Percentiles rank a stretch among this genome's conserved stretches.
Conservation (phyloP, 352 stramenopile species). For the Phytophthora hibernalis region DNA sequence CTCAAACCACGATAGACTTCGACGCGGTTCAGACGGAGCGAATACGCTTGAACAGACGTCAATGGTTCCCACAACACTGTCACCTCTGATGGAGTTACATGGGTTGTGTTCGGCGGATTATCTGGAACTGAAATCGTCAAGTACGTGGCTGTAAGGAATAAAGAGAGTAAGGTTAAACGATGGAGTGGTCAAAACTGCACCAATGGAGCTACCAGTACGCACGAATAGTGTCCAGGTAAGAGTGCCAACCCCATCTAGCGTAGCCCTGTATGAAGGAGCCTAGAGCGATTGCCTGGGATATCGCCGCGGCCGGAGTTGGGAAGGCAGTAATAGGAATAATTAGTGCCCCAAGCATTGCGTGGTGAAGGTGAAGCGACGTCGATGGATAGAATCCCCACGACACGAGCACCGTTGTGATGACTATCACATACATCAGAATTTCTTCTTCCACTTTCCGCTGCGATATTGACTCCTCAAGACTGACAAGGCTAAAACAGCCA, state of each 20-base stretch:
- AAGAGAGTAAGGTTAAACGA: constrained; percentile 7
- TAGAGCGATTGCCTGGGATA: constrained; percentile 59
- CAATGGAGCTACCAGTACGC: constrained; percentile 32
- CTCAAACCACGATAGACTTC: constrained; percentile 72
- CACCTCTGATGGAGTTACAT: constrained; percentile 49
- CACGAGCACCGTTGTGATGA: constrained; percentile 39
- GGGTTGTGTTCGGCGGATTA: constrained; percentile 37
- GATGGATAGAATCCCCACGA: constrained; percentile 68
- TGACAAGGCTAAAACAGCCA: constrained; percentile 34
- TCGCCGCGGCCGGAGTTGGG: constrained; percentile 56
- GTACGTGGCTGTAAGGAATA: constrained; percentile 55
- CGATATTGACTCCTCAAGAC: constrained; percentile 63
- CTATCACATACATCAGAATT: constrained; percentile 42
- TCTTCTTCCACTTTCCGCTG: constrained; percentile 43
- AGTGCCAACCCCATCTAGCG: constrained; percentile 73
- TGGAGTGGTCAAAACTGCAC: neutral
- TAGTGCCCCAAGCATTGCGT: constrained; percentile 73
- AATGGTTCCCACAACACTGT: constrained; percentile 63
- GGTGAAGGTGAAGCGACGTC: constrained; percentile 74
- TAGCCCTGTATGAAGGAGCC: constrained; percentile 82
- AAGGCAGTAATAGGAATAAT: constrained; percentile 80
- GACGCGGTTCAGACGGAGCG: constrained; percentile 75
- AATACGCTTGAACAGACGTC: constrained; percentile 67
- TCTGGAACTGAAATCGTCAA: constrained; percentile 55
- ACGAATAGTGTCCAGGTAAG: constrained; percentile 74